Base-by-base conservation (phyloP, 306 rosid genomes). In the Cyclanthera cordifolia region DNA sequence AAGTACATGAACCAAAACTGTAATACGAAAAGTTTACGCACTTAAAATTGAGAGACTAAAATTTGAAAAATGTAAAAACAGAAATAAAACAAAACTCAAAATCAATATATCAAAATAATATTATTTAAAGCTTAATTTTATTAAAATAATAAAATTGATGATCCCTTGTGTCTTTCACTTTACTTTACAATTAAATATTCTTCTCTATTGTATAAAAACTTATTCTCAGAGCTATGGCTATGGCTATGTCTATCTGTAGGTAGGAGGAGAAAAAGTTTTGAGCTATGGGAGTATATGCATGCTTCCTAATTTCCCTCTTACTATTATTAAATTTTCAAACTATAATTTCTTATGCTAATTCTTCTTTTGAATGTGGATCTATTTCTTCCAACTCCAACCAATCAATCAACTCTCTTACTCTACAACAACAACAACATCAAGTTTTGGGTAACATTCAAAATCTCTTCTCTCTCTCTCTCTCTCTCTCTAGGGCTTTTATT, bases 261-360 rank as follows among this genome's bases (percentile, higher is more conserved):
- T 27, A 56, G 14, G 3, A 7, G 3, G 7, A 59, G n/a, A 15
- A 59, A n/a, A 30, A 59, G 5, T 1, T 20, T 20, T 53, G 14
- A 4, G 15, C 15, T 8, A 55, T 55, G 69, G 69, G 69, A 64
- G 69, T 43, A 41, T 64, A 64, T 41, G 69, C 52, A 21, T 64
- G 52, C 52, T 25, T 64, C 51, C 69, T 63, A 7, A 57, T 30
- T 39, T 41, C 51, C 25, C 32, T 63, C 32, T 63, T n/a, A n/a
- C n/a, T 41, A 25, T 56, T 56, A 14, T 4, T 63, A 34, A 34
- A 1, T 12, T 8, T 64, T 64, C 69, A 64, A 41, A 61, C 68
- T 34, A n/a, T n/a, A n/a, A 27, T 39, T 41, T 12, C 51, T 3
- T 11, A 37, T 37, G 47, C 47, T n/a, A n/a, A n/a, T 16, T 60